Evolutionary conservation across 495 filamentous ascomycete genomes (phyloP), one percentile per base, ranked within the genome.

Genomic region (Zalerion maritima): DNA sequence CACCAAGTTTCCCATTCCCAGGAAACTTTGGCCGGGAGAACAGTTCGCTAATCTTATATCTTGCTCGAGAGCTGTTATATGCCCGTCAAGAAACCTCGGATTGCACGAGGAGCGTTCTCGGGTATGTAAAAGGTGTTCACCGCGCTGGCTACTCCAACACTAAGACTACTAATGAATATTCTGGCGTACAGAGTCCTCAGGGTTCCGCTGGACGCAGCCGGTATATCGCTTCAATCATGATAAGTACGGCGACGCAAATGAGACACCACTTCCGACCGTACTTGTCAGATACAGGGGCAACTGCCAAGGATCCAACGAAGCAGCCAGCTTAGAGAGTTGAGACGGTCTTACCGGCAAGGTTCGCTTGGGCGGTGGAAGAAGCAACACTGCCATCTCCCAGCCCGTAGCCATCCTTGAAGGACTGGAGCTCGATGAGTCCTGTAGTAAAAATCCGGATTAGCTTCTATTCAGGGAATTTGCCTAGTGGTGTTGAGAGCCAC

Each of bases 41-140:
- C n/a, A n/a, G n/a, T n/a, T n/a, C n/a, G n/a, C n/a, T n/a, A n/a
- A n/a, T n/a, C n/a, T n/a, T n/a, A n/a, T n/a, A n/a, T n/a, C n/a
- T n/a, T n/a, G n/a, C n/a, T n/a, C n/a, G n/a, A 73, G 1, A 73
- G 56, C 31, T 75, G 69, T 35, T 74, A 74, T 22, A 73, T 46
- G 25, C 69, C 70, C 15, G 66, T 73, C 14, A 75, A 45, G 13
- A 58, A 61, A 14, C 71, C 70, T 16, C 71, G 69, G 35, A 73
- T 72, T 18, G 65, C 67, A 29, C 71, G 56, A 1, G 71, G 71
- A 5, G 71, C 69, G 29, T 72, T 75, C 37, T 76, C 71, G 13
- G 25, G 21, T 13, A 45, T 54, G 24, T 57, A 57, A 18, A 70
- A 53, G 5, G 70, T 69, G 26, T 62, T 67, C 32, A 75, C 56